phyloP scores from a whole-genome alignment of 768 basidiomycete species.

The Pleurotus salmoneostramineus region DNA sequence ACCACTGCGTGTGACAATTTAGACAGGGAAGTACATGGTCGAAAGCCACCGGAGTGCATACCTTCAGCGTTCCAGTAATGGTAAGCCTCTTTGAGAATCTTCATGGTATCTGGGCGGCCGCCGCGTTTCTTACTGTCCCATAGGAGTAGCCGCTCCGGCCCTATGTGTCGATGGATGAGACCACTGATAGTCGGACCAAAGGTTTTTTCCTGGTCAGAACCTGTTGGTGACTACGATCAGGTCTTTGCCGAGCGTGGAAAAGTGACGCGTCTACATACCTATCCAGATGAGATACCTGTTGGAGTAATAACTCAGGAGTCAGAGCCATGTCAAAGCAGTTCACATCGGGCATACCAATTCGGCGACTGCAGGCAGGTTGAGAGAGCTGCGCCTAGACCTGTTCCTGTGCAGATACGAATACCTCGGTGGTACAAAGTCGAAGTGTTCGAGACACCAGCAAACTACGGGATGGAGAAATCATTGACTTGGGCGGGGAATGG shows the following conservation, averaged over 20 bases:
- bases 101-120: conserved; percentile 76
- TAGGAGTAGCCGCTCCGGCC: conserved; percentile 67
- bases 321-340: background rate
- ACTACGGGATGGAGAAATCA: conserved; percentile 31
- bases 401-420: conserved; percentile 79
- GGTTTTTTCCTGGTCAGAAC: conserved; percentile 80
- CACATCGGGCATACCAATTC: conserved; percentile 47
- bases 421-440: conserved; percentile 77
- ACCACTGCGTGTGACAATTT: conserved; percentile 42
- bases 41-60: conserved; percentile 14
- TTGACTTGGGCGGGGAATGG: background rate
- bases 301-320: conserved; percentile 10
- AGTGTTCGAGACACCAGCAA: conserved; percentile 79
- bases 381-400: conserved; percentile 76
- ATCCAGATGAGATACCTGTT: conserved; percentile 79
- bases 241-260: conserved; percentile 12
- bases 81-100: conserved; percentile 67
- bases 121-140: conserved; percentile 75
- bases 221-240: conserved; percentile 23
- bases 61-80: conserved; percentile 71
- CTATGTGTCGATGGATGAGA: conserved; percentile 67
- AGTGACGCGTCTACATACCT: conserved; percentile 29
- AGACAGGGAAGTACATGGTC: conserved; percentile 6
- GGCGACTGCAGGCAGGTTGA: conserved; percentile 77
- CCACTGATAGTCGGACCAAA: conserved; percentile 67